These are phyloP conservation scores for Vitis cinerea DNA, from an alignment of 164 flowering plant genomes.

Conservation along the genomic window DNA sequence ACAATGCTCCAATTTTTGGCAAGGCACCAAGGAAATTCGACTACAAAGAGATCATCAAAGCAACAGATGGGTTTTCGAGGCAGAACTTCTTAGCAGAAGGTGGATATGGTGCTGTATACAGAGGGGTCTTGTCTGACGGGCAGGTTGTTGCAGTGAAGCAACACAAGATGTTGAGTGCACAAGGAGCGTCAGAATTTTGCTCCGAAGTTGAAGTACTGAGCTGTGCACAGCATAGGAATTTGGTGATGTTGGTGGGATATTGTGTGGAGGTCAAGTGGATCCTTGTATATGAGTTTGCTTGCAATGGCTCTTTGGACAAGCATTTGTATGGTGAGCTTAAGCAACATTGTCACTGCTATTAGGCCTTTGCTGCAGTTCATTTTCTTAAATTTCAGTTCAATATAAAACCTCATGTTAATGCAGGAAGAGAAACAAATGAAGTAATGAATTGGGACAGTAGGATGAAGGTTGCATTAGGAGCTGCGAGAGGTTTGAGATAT, in stretches of 20 bases:
- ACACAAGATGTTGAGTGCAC: constrained; percentile 33
- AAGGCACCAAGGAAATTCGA: constrained; percentile 38
- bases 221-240: constrained; percentile 51
- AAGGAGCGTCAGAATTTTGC: constrained; percentile 45
- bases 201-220: constrained; percentile 46
- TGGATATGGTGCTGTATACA: constrained; percentile 41
- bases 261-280: constrained; percentile 41
- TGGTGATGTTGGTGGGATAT: constrained; percentile 50
- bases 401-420: background rate
- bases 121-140: constrained; percentile 41
- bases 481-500: constrained; percentile 49
- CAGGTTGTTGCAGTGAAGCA: constrained; percentile 51
- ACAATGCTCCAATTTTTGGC: constrained; percentile 37
- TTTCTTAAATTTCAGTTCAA: background rate
- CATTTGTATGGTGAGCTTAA: constrained; percentile 35
- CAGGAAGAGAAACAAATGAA: constrained; percentile 18
- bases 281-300: constrained; percentile 40
- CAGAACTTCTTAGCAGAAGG: constrained; percentile 46
- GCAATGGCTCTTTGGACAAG: constrained; percentile 46
- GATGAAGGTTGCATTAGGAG: constrained; percentile 44
- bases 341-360: background rate
- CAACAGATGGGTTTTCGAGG: constrained; percentile 37
- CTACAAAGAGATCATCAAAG: constrained; percentile 32
- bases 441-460: constrained; percentile 32
- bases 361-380: background rate